Evolutionary conservation across 495 filamentous ascomycete genomes (phyloP), one percentile per base, ranked within the genome.

Genomic region (Penicillium tannophilum): DNA sequence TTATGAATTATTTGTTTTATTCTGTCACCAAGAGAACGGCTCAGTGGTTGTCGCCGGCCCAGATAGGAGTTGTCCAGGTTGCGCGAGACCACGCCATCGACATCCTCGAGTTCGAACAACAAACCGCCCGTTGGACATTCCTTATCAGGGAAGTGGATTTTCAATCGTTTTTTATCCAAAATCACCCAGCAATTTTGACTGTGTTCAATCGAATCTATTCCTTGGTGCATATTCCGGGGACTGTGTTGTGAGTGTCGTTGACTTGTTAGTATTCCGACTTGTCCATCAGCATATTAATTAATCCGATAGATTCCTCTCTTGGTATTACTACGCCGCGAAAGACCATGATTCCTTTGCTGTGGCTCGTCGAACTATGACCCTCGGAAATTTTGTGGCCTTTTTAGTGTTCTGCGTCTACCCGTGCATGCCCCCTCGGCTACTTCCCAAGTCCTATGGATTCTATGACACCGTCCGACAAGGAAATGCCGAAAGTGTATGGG

Each of bases 171-270:
- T 88, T 88, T 61, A 80, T 87, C 70, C 56, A 77, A 53, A 77
- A 75, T 7, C 83, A 86, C 57, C 79, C 79, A 49, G 68, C 66
- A 1, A 71, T 80, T 41, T 67, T 88, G 68, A 86, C 84, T 0
- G 66, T 86, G 42, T 72, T 88, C 61, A 88, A 88, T 59, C 79
- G 81, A 52, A 76, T 80, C 6, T 88, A 88, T 65, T 84, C 86
- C 4, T 67, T 88, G 23, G 84, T 88, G 23, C 86, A 88, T 58
- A 88, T 88, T 56, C 86, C 86, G 0, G 86, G 86, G 23, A 87
- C 85, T 12, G 85, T 88, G 33, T 81, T 81, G 83, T 86, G 72
- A 64, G 81, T 79, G 30, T 28, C n/a, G 23, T 24, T 31, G 17
- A 31, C 24, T 24, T 26, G 7, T 12, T 26, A 31, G 14, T 50